Base-by-base conservation (phyloP, 2,329 filamentous ascomycete genomes). In the Pseudogymnoascus sp. region DNA sequence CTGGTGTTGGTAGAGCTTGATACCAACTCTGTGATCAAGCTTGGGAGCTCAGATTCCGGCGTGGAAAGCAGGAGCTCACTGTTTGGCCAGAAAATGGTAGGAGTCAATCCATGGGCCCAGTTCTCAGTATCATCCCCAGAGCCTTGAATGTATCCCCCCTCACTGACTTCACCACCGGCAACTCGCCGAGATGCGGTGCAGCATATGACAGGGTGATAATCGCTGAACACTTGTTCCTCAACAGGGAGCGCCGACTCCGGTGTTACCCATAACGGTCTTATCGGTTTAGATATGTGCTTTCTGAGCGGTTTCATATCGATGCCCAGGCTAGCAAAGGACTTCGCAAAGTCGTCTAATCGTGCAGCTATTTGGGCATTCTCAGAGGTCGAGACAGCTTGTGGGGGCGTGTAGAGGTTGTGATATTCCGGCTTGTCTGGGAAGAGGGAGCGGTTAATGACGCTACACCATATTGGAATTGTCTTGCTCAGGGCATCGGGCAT, bases 401-500 rank as follows among this genome's bases (percentile, higher is more conserved):
- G 85, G 1, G 92, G 90, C 3, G 90, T 88, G 69, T 86, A 82
- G 6, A 97, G 80, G 28, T 60, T 60, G 21, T 88, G 80, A 1
- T 68, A 68, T 60, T 66, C 73, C 7, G 73, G 65, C 3, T 78
- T 68, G 18, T 80, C 76, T 0, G 89, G 88, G 72, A 96, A 96
- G 3, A 97, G 78, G 2, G 86, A 79, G 56, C 83, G 81, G 75
- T 97, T 97, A 69, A 97, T 76, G 16, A 97, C 90, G 66, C 88
- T 85, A 75, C 90, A 93, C 95, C 95, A 99, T 66, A 96, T 90
- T 1, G 95, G 93, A 25, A 97, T 81, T 0, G 95, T 97, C 75
- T 96, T 97, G 69, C 89, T 91, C 16, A 99, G 82, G 14, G 95
- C 93, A 77, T 99, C 95, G 0, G 95, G 93, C 87, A 97, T 96